Evolutionary conservation across 805 yeast genomes (phyloP).

Genomic region (Torulaspora gathmanii): DNA sequence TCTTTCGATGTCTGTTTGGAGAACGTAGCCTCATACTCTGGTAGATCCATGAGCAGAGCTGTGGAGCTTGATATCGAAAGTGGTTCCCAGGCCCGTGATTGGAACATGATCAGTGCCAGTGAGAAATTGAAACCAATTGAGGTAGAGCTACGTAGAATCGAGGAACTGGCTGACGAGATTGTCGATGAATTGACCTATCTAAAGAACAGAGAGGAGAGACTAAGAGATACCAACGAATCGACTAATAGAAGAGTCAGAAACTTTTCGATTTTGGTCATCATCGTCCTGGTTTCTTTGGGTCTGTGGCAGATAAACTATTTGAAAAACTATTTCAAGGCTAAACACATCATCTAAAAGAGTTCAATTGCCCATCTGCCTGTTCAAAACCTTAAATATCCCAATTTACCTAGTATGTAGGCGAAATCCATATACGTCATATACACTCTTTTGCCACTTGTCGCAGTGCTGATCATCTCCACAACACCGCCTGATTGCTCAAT

Average conservation of each 20-base stretch:
- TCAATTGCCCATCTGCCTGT: neutral
- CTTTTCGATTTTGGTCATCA: slow-evolving; percentile 67
- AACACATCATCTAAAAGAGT: slow-evolving; percentile 57
- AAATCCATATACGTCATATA: slow-evolving; percentile 44
- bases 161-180: slow-evolving; percentile 81
- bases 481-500: slow-evolving; percentile 34
- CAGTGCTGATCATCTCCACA: slow-evolving; percentile 45
- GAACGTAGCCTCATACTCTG: slow-evolving; percentile 45
- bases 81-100: slow-evolving; percentile 96
- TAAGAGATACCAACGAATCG: slow-evolving; percentile 95
- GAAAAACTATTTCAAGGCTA: slow-evolving; percentile 85
- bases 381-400: slow-evolving; percentile 39
- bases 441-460: slow-evolving; percentile 37
- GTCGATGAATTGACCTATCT: slow-evolving; percentile 75
- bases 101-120: slow-evolving; percentile 90
- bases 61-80: slow-evolving; percentile 89
- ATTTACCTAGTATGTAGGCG: slow-evolving; percentile 45
- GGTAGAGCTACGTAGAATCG: slow-evolving; percentile 79
- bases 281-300: slow-evolving; percentile 72
- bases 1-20: slow-evolving; percentile 91
- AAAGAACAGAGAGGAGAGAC: slow-evolving; percentile 79
- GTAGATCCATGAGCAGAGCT: slow-evolving; percentile 53
- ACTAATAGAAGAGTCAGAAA: slow-evolving; percentile 89
- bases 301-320: slow-evolving; percentile 90
- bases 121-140: slow-evolving; percentile 93